Conservation (phyloP, 805 yeast species). For the Wickerhamomyces mucosus region DNA sequence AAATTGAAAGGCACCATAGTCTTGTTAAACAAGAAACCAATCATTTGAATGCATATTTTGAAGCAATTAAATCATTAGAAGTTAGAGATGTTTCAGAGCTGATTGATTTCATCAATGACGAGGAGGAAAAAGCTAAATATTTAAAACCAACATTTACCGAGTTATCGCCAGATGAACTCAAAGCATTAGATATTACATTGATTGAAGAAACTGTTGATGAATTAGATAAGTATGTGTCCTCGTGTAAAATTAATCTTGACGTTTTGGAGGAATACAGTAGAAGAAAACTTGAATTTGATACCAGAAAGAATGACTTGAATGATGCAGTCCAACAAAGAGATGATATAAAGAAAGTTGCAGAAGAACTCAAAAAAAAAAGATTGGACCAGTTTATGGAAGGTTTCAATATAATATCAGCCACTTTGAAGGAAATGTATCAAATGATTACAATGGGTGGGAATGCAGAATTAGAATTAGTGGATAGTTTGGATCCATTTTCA, state of each 20-base stretch:
- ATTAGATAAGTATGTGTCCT: constrained; percentile 45
- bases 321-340: constrained; percentile 62
- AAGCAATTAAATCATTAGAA: constrained; percentile 33
- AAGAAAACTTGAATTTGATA: constrained; percentile 53
- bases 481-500: constrained; percentile 93
- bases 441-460: constrained; percentile 99
- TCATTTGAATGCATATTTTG: constrained; percentile 23
- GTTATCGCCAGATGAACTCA: constrained; percentile 42
- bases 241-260: constrained; percentile 59
- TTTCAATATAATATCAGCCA: constrained; percentile 73
- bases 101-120: constrained; percentile 16
- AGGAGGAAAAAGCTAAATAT: constrained; percentile 22
- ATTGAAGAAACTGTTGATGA: constrained; percentile 43
- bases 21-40: constrained; percentile 31
- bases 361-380: constrained; percentile 62
- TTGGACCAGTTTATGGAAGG: constrained; percentile 91
- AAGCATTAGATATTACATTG: constrained; percentile 34
- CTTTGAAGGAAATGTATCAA: constrained; percentile 93
- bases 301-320: constrained; percentile 58
- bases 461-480: constrained; percentile 93
- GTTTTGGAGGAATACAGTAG: constrained; percentile 67
- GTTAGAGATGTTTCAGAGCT: constrained; percentile 40
- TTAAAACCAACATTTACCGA: constrained; percentile 26
- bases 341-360: constrained; percentile 46
- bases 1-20: constrained; percentile 46